phyloP scores from a whole-genome alignment of 164 flowering plant genomes.

The Dillenia suffruticosa region DNA sequence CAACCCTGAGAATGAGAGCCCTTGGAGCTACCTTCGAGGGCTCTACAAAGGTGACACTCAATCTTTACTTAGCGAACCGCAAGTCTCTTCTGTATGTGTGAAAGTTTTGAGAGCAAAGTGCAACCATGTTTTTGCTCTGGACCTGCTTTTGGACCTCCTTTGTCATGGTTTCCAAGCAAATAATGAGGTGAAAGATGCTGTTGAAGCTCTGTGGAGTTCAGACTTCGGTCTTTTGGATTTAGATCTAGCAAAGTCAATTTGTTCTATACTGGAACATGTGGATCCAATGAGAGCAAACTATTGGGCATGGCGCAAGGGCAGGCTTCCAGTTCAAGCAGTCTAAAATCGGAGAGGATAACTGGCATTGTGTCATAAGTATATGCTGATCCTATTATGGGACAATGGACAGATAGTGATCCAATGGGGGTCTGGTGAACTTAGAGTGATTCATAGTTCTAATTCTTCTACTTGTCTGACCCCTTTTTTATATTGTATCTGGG shows the following conservation, averaged over 20 bases:
- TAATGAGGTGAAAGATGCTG: slow-evolving; percentile 43
- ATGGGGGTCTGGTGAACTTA: no score
- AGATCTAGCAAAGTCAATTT: slow-evolving; percentile 42
- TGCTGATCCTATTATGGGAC: no score
- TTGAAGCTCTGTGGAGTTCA: slow-evolving; percentile 32
- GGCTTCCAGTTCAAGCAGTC: slow-evolving; percentile 25
- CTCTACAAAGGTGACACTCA: slow-evolving; percentile 58
- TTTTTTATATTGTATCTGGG: no score
- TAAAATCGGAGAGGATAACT: background rate
- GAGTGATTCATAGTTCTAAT: no score
- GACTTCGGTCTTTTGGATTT: slow-evolving; percentile 24
- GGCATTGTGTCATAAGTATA: no score
- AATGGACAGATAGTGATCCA: no score
- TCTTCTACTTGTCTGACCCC: no score
- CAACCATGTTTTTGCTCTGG: slow-evolving; percentile 57
- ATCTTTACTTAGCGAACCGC: slow-evolving; percentile 40
- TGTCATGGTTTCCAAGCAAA: slow-evolving; percentile 59
- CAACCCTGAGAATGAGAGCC: slow-evolving; percentile 86
- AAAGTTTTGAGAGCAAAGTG: slow-evolving; percentile 43
- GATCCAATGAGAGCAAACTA: slow-evolving; percentile 75
- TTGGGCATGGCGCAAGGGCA: slow-evolving; percentile 87
- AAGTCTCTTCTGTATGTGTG: slow-evolving; percentile 50
- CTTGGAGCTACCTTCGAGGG: slow-evolving; percentile 94
- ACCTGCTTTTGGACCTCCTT: slow-evolving; percentile 75
- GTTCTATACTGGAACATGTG: slow-evolving; percentile 54